Percentiles rank a stretch among this genome's conserved stretches.
phyloP scores from a whole-genome alignment of 192 early-diverging fungal genomes.

The Neocallimastix lanati region DNA sequence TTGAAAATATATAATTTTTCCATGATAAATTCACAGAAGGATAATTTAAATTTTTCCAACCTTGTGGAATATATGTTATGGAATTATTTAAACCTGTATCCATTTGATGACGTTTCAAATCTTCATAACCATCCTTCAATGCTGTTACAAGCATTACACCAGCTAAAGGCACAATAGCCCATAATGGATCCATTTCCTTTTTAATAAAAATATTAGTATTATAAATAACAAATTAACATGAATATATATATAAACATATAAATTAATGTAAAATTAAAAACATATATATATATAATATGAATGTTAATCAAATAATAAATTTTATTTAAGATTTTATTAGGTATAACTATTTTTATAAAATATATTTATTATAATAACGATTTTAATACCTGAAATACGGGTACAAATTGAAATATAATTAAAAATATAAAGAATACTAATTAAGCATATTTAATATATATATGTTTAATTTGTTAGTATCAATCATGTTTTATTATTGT shows the following conservation, averaged over 20 bases:
- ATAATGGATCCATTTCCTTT: slow-evolving; percentile 19
- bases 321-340: no score
- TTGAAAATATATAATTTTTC: not conserved
- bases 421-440: not conserved
- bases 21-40: not conserved
- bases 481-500: no score
- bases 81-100: slow-evolving; percentile 52
- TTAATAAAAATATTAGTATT: not conserved
- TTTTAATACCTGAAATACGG: not conserved
- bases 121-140: slow-evolving; percentile 83
- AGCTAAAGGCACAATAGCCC: slow-evolving; percentile 65
- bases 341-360: no score
- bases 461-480: no score
- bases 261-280: no score
- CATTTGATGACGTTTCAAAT: slow-evolving; percentile 65
- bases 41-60: not conserved
- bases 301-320: no score
- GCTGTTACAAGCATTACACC: slow-evolving; percentile 62
- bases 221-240: no score
- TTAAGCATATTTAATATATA: no score
- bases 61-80: slow-evolving; percentile 4
- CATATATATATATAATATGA: no score
- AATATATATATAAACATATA: no score
- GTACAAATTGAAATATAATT: not conserved
- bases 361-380: not conserved